These are phyloP conservation scores for Desmodesmus armatus DNA, from an alignment of 139 green algal species.

Conservation along the genomic window DNA sequence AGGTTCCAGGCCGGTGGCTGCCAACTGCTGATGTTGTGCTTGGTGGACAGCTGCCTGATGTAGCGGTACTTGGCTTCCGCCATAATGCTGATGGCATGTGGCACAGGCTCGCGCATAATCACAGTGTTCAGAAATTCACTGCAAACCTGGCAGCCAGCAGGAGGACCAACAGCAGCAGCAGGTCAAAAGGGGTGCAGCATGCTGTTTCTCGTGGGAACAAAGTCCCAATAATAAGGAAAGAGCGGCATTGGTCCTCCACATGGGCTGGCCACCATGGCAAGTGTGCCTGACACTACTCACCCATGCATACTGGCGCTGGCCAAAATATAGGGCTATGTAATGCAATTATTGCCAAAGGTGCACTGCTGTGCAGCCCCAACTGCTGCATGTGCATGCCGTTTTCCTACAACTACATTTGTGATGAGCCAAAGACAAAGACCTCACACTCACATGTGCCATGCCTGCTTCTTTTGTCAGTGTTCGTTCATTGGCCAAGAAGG, in stretches of 20 bases:
- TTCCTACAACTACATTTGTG: not conserved
- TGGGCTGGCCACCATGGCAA: not conserved
- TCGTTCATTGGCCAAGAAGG: slow-evolving; percentile 30
- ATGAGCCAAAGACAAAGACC: not conserved
- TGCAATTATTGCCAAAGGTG: not conserved
- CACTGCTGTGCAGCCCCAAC: not conserved
- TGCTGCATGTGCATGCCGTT: not conserved
- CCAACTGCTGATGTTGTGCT: slow-evolving; percentile 24
- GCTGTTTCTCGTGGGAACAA: not conserved
- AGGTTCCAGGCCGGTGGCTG: slow-evolving; percentile 36
- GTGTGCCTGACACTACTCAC: not conserved
- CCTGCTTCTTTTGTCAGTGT: not conserved
- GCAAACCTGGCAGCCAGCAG: slow-evolving; percentile 11
- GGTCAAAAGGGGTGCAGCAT: not conserved
- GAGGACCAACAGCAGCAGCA: not conserved
- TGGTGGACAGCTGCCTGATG: slow-evolving; percentile 6
- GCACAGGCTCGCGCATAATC: slow-evolving; percentile 25
- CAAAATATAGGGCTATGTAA: not conserved
- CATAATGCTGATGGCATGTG: slow-evolving; percentile 22
- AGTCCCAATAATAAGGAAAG: not conserved
- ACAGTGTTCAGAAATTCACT: slow-evolving; percentile 31
- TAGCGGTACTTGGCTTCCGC: slow-evolving; percentile 34
- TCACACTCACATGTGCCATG: not conserved
- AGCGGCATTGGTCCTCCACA: not conserved
- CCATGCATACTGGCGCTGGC: too few relatives aligned